A percentile compares a stretch with the other conserved stretches of the same genome.
These are phyloP conservation scores for Quercus phellos DNA, from an alignment of 331 rosid genomes.

Conservation along the genomic window DNA sequence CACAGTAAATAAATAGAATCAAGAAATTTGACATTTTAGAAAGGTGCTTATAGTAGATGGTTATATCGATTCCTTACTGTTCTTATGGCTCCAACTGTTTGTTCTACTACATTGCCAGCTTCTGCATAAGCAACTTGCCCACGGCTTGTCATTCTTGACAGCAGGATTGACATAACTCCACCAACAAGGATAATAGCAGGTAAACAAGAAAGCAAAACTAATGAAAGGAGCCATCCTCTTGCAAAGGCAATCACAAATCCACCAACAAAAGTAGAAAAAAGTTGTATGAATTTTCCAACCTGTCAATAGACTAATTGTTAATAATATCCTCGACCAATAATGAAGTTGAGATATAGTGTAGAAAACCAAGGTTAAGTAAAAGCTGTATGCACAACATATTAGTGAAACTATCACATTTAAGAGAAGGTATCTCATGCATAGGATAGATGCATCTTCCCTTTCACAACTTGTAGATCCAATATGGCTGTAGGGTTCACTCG, in stretches of 20 bases:
- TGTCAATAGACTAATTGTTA: slow-evolving; percentile 16
- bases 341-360: not conserved
- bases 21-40: not conserved
- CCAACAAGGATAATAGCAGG: slow-evolving; percentile 49
- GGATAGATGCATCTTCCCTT: too few relatives aligned
- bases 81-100: slow-evolving; percentile 67
- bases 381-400: not conserved
- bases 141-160: slow-evolving; percentile 57
- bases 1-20: not conserved
- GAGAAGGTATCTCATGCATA: too few relatives aligned
- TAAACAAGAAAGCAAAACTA: slow-evolving; percentile 55
- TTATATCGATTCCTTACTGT: slow-evolving; percentile 42
- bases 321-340: not conserved
- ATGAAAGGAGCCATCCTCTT: slow-evolving; percentile 69
- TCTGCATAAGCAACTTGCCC: slow-evolving; percentile 79
- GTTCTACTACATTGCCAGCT: slow-evolving; percentile 76
- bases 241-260: slow-evolving; percentile 60
- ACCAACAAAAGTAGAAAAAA: slow-evolving; percentile 58
- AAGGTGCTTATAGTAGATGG: not conserved
- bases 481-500: too few relatives aligned
- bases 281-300: slow-evolving; percentile 90
- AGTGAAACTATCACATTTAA: not conserved
- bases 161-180: slow-evolving; percentile 27
- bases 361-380: not conserved
- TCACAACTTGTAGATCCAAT: too few relatives aligned